phyloP scores from a whole-genome alignment of 2,329 filamentous ascomycete species.

The Pseudogymnoascus sp. region DNA sequence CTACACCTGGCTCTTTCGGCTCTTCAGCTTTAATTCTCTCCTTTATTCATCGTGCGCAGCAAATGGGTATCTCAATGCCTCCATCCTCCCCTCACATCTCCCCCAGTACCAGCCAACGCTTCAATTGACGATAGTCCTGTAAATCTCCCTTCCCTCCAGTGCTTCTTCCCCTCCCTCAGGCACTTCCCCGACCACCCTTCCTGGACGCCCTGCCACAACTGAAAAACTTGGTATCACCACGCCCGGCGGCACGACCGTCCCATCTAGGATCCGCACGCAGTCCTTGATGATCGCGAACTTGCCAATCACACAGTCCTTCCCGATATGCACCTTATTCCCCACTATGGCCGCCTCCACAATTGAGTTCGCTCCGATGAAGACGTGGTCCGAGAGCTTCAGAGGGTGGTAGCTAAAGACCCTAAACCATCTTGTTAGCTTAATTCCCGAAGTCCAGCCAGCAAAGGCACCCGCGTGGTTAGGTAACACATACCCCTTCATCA shows the following conservation, averaged over 20 bases:
- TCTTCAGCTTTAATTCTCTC: background rate
- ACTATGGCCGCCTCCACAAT: conserved; percentile 78
- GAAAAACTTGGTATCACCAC: conserved; percentile 92
- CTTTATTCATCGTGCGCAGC: background rate
- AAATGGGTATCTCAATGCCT: conserved; percentile 3
- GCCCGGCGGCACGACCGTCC: conserved; percentile 71
- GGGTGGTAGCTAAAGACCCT: conserved; percentile 71
- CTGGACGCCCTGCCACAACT: conserved; percentile 78
- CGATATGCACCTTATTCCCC: conserved; percentile 79
- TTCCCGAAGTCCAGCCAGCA: background rate
- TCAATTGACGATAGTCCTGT: conserved; percentile 52
- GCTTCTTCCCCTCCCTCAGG: conserved; percentile 59
- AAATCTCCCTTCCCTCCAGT: conserved; percentile 55
- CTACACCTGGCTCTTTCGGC: background rate
- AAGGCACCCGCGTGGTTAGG: conserved; percentile 23
- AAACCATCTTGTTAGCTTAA: conserved; percentile 2
- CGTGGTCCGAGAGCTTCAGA: conserved; percentile 87
- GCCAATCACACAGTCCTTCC: conserved; percentile 65
- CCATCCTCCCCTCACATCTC: background rate
- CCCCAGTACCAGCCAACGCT: background rate
- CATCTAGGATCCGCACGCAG: conserved; percentile 79
- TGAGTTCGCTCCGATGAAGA: conserved; percentile 70
- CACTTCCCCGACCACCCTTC: conserved; percentile 71
- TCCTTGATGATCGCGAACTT: conserved; percentile 91
- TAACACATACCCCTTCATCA: conserved; percentile 58